Base-by-base conservation (phyloP, 352 stramenopile genomes). In the Phytophthora podocarpi region DNA sequence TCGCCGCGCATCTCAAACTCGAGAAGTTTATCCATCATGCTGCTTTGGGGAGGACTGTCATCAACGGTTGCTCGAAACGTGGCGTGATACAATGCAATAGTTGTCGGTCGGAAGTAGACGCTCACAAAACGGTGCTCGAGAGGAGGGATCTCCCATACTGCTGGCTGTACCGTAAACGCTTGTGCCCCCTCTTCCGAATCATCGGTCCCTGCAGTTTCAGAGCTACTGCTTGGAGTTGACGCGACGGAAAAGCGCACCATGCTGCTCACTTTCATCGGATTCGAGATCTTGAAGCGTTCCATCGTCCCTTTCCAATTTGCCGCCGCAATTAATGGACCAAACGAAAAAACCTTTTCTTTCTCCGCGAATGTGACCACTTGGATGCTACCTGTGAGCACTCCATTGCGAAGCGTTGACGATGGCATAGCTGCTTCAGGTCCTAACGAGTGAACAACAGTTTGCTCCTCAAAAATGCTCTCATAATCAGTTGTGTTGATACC, bases 201-300 rank as follows among this genome's bases (percentile, higher is more conserved):
- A 10, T 55, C 30, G 23, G 27, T 20, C 8, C 32, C 59, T 21
- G 10, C 12, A 59, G 35, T 39, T 48, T 39, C 73, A 43, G 62
- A 67, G 47, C 21, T 64, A 23, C 26, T 67, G n/a, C 12, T 70
- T 40, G 43, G 3, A 20, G 54, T 50, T 21, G 64, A 36, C 2
- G 37, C 62, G 40, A 98, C 80, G 13, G 75, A 67, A 61, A 98
- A 98, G 21, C 85, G 78, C 1, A 98, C 88, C 2, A 64, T 86
- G 15, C 91, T 91, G n/a, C 73, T 84, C 31, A 98, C 93, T 78
- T 98, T 98, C 51, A 85, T 98, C n/a, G 89, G 89, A 63, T 98
- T 98, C 0, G 85, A 93, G 31, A 98, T 98, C 64, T 97, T 97
- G 59, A 98, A 97, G 2, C 95, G 76, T 62, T 98, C 95, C 13